Base-by-base conservation (phyloP, 225 moss, liverwort and hornwort genomes). In the Anthoceros angustus region DNA sequence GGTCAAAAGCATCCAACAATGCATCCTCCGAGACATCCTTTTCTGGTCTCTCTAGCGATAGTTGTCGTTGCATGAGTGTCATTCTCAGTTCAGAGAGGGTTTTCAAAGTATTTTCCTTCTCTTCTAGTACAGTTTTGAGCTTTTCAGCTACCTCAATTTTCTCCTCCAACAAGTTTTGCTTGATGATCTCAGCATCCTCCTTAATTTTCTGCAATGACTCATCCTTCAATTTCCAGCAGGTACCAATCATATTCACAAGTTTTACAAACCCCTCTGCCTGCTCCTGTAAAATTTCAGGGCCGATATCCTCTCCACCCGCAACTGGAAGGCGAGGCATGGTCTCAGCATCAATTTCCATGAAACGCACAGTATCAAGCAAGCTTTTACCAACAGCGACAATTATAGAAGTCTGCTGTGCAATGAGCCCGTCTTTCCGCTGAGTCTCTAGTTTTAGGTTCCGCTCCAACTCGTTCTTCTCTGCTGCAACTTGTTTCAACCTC, bases 381-480 rank as follows among this genome's bases (percentile, higher is more conserved):
- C 70, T 70, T 77, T 85, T 82, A 8, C 78, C 75, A 65, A 82
- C 45, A 67, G 77, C 82, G 61, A 69, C 43, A 23, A 77, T 60
- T 49, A 50, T 77, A 69, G 73, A 81, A 39, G 45, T 68, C 39
- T 26, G 72, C 70, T 80, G 82, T 76, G 67, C 74, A 42, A 80
- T 72, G 21, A 72, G 69, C 73, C 84, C 84, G 63, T 66, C 68
- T 32, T 71, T 70, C 68, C 81, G 77, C 48, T 63, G 66, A 10
- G 74, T 74, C 69, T 85, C 85, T 12, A 71, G 71, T 49, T 78
- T 86, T 39, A 88, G 62, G 61, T n/a, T 64, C 67, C 79, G 70
- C 63, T 98, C 91, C 75, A 92, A 62, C 4, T 98, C 87, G 64
- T 86, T 70, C 71, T 88, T 92, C 0, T 73, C 68, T n/a, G 67